Evolutionary conservation across 108 stramenopile genomes (phyloP).

Genomic region (Chaetoceros muelleri): DNA sequence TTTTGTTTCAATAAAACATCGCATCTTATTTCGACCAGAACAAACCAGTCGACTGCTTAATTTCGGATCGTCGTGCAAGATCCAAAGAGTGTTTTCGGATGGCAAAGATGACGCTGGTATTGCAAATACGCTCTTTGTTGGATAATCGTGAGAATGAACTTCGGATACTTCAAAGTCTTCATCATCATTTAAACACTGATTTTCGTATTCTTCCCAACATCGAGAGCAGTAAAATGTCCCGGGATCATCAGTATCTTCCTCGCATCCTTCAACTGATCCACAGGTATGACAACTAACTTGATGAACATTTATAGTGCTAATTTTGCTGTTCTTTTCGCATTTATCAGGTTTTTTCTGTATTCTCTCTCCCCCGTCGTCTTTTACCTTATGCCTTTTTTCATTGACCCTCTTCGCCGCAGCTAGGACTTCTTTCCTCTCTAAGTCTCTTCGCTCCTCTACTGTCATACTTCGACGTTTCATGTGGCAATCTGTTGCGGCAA

Average conservation of each 20-base stretch:
- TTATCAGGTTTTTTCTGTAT: not conserved
- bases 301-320: constrained; percentile 1
- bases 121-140: too few species aligned
- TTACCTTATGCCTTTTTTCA: not conserved
- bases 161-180: constrained; percentile 5
- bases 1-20: constrained; percentile 46
- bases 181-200: constrained; percentile 5
- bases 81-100: constrained; percentile 30
- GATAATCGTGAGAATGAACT: not conserved
- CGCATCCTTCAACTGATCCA: constrained; percentile 22
- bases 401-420: not conserved
- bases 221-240: constrained; percentile 34
- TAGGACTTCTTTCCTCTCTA: constrained; percentile 2
- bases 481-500: not conserved
- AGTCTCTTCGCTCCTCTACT: not conserved
- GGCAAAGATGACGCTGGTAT: not conserved
- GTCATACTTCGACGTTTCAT: not conserved
- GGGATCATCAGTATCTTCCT: constrained; percentile 42
- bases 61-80: constrained; percentile 45
- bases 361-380: too few species aligned
- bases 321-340: constrained; percentile 1
- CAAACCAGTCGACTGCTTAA: constrained; percentile 23
- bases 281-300: constrained; percentile 31
- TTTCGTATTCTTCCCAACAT: constrained; percentile 49
- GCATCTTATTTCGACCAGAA: constrained; percentile 23